Conservation (phyloP, 2,329 filamentous ascomycete genomes). For the Chaetomiaceae sp. region DNA sequence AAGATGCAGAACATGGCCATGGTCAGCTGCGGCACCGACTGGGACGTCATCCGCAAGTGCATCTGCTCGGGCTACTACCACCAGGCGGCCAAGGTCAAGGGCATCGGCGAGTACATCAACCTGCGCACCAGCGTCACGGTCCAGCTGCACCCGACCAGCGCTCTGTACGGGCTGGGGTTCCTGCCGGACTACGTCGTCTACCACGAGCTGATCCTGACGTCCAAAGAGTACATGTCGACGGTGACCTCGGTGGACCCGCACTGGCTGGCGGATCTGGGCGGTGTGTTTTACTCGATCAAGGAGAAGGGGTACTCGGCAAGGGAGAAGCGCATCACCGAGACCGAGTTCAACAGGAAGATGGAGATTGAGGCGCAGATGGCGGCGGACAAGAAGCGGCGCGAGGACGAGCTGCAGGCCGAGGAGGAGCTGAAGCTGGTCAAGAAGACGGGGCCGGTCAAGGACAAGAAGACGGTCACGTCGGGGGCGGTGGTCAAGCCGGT, state of each 20-base stretch:
- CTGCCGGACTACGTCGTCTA: slow-evolving; percentile 97
- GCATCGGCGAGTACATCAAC: slow-evolving; percentile 96
- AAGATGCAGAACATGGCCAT: slow-evolving; percentile 86
- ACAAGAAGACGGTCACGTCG: slow-evolving; percentile 57
- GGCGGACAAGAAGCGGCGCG: slow-evolving; percentile 68
- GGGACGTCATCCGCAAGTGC: slow-evolving; percentile 92
- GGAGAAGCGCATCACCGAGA: slow-evolving; percentile 82
- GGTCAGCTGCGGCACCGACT: slow-evolving; percentile 88
- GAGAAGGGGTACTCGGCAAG: slow-evolving; percentile 92
- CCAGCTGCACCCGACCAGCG: slow-evolving; percentile 88
- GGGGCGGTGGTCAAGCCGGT: slow-evolving; percentile 60
- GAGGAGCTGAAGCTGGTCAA: slow-evolving; percentile 32
- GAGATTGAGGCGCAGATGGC: slow-evolving; percentile 93
- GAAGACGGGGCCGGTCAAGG: slow-evolving; percentile 34
- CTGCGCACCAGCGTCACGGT: slow-evolving; percentile 90
- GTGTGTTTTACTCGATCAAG: slow-evolving; percentile 95
- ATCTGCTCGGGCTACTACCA: slow-evolving; percentile 98
- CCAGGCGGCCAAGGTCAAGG: slow-evolving; percentile 92
- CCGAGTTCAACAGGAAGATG: slow-evolving; percentile 87
- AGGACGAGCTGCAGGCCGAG: slow-evolving; percentile 46
- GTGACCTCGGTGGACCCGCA: slow-evolving; percentile 95
- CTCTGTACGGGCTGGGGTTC: slow-evolving; percentile 88
- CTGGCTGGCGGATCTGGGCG: slow-evolving; percentile 94
- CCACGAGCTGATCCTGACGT: slow-evolving; percentile 94
- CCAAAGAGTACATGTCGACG: slow-evolving; percentile 96